These are phyloP conservation scores for Cryptococcus sp. DNA, from an alignment of 1,284 basidiomycete species.

Conservation along the genomic window DNA sequence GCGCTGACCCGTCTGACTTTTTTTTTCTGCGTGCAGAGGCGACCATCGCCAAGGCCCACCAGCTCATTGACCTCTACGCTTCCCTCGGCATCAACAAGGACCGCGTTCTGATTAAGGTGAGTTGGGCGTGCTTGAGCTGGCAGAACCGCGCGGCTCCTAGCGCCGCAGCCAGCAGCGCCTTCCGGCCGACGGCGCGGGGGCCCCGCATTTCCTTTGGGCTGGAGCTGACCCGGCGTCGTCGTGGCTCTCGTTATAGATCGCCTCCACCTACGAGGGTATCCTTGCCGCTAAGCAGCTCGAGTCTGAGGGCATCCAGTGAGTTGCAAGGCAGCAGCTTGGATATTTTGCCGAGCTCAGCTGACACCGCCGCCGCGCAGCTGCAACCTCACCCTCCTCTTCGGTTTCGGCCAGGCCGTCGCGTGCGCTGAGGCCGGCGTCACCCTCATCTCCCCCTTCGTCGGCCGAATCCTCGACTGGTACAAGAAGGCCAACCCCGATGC, in stretches of 20 bases:
- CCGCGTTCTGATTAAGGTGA: slow-evolving; percentile 83
- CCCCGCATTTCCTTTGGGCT: not conserved
- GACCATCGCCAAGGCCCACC: slow-evolving; percentile 64
- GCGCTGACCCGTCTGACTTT: not conserved
- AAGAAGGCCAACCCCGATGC: slow-evolving; percentile 75
- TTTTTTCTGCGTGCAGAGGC: slow-evolving; percentile 22
- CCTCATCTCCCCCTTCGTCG: slow-evolving; percentile 98
- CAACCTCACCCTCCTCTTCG: slow-evolving; percentile 98
- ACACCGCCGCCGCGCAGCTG: slow-evolving; percentile 54
- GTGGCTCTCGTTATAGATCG: slow-evolving; percentile 58
- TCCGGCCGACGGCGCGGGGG: not conserved
- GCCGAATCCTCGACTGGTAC: slow-evolving; percentile 95
- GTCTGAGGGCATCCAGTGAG: slow-evolving; percentile 76
- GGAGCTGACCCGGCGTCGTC: no score
- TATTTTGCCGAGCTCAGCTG: not conserved
- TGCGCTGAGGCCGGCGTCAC: slow-evolving; percentile 98
- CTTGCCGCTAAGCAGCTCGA: slow-evolving; percentile 97
- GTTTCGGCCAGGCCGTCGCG: slow-evolving; percentile 96
- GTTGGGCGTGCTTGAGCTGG: no score
- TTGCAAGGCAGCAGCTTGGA: not conserved
- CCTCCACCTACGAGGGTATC: slow-evolving; percentile 99
- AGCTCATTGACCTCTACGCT: slow-evolving; percentile 92
- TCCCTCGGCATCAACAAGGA: slow-evolving; percentile 87
- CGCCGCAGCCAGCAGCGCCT: not conserved
- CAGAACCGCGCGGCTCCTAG: no score